Percentiles rank a stretch among this genome's conserved stretches.
Evolutionary conservation across 2,329 filamentous ascomycete species (phyloP).

Genomic region (Aspergillus novofumigatus): DNA sequence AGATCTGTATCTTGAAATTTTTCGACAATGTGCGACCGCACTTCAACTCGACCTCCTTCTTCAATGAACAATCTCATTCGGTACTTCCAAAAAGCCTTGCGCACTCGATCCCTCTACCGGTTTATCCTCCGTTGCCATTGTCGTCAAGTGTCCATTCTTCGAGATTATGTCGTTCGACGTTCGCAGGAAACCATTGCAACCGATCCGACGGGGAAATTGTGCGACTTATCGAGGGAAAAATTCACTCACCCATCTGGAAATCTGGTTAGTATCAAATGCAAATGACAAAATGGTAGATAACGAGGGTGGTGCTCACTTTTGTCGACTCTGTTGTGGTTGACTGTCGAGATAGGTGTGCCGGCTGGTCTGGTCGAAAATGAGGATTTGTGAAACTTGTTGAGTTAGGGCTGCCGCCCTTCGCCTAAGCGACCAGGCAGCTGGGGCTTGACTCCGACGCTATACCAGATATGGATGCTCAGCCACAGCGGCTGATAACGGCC

Average conservation of each 20-base stretch:
- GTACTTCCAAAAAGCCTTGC: conserved; percentile 2
- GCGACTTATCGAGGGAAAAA: conserved; percentile 22
- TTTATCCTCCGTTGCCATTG: neutral
- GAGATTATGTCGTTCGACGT: conserved; percentile 20
- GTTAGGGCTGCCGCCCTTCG: conserved; percentile 44
- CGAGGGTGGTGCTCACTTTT: conserved; percentile 44
- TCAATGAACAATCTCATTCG: neutral
- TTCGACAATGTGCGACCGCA: conserved; percentile 8
- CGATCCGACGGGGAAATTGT: conserved; percentile 23
- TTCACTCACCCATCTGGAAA: conserved; percentile 60
- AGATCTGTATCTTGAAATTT: conserved; percentile 3
- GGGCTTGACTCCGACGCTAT: conserved; percentile 25
- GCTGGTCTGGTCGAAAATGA: conserved; percentile 35
- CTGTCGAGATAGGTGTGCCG: conserved; percentile 35
- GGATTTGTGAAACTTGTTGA: conserved; percentile 40
- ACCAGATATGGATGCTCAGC: conserved; percentile 11
- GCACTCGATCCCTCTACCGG: conserved; percentile 1
- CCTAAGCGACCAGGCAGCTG: conserved; percentile 36
- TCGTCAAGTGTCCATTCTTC: conserved; percentile 1
- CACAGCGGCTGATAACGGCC: conserved; percentile 13
- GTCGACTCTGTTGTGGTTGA: conserved; percentile 48
- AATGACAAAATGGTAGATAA: conserved; percentile 12
- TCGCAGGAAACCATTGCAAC: conserved; percentile 26
- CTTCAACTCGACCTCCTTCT: neutral
- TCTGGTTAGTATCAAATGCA: conserved; percentile 24